Evolutionary conservation across 306 rosid species (phyloP).

Genomic region (Dryas octopetala): DNA sequence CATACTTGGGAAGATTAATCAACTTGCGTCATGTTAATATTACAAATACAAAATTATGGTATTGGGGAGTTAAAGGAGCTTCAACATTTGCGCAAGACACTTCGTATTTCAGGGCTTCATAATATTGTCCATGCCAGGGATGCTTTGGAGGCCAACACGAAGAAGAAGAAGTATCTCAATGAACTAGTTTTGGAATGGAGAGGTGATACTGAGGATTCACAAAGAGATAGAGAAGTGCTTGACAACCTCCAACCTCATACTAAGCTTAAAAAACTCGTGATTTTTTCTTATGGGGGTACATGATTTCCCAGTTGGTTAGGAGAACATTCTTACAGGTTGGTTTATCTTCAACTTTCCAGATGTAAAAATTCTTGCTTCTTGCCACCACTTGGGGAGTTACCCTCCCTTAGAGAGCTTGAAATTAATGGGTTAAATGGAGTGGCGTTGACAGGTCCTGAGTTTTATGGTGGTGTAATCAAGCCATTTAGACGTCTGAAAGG

Average conservation of each 20-base stretch:
- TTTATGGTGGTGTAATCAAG: not conserved
- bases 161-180: too few relatives aligned
- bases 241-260: slow-evolving; percentile 6
- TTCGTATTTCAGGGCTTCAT: too few relatives aligned
- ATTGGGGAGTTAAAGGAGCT: too few relatives aligned
- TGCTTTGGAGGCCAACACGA: too few relatives aligned
- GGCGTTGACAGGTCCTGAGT: not conserved
- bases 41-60: too few relatives aligned
- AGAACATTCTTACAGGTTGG: slow-evolving; percentile 7
- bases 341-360: not conserved
- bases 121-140: too few relatives aligned
- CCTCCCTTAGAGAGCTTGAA: slow-evolving; percentile 11
- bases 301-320: slow-evolving; percentile 21
- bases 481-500: not conserved
- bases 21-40: not conserved
- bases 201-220: not conserved
- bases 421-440: not conserved
- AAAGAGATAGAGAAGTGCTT: not conserved
- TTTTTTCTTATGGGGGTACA: slow-evolving; percentile 16
- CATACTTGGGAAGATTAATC: not conserved
- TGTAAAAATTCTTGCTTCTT: not conserved
- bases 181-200: not conserved
- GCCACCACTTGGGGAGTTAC: slow-evolving; percentile 20
- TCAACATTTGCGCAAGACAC: too few relatives aligned
- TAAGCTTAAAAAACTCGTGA: not conserved